phyloP scores from a whole-genome alignment of 2,329 filamentous ascomycete genomes.

The Coniella lustricola region DNA sequence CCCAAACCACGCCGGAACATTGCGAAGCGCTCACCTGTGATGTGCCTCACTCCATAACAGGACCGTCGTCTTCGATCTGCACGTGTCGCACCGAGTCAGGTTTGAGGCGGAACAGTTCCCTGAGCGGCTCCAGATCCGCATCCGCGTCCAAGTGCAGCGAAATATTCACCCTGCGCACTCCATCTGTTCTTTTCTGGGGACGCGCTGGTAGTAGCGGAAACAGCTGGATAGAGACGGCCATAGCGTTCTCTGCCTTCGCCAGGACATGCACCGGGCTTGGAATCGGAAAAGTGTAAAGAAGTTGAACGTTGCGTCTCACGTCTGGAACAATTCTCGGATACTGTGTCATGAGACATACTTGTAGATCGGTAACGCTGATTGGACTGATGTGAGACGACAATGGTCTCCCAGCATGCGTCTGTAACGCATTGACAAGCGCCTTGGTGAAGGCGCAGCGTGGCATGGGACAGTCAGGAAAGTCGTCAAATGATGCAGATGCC shows the following conservation, averaged over 20 bases:
- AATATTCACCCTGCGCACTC: slow-evolving; percentile 36
- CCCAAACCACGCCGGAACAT: no score
- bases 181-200: slow-evolving; percentile 18
- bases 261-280: slow-evolving; percentile 50
- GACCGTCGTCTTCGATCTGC: slow-evolving; percentile 42
- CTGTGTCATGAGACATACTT: slow-evolving; percentile 43
- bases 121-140: slow-evolving; percentile 45
- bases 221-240: slow-evolving; percentile 49
- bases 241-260: slow-evolving; percentile 43
- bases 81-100: slow-evolving; percentile 50
- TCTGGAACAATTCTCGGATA: slow-evolving; percentile 48
- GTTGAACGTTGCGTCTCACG: slow-evolving; percentile 39
- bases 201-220: no score
- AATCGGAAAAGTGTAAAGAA: slow-evolving; percentile 42
- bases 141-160: slow-evolving; percentile 41
- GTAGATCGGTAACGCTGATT: slow-evolving; percentile 44
- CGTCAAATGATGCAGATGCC: slow-evolving; percentile 47
- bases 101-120: slow-evolving; percentile 52
- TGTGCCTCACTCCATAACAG: no score
- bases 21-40: no score
- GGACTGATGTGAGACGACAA: slow-evolving; percentile 32
- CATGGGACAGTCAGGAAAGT: slow-evolving; percentile 36
- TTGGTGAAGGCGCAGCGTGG: slow-evolving; percentile 47
- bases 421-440: slow-evolving; percentile 42
- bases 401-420: slow-evolving; percentile 31